Base-by-base conservation (phyloP, 2,329 filamentous ascomycete genomes). In the Penicillium janthinellum region DNA sequence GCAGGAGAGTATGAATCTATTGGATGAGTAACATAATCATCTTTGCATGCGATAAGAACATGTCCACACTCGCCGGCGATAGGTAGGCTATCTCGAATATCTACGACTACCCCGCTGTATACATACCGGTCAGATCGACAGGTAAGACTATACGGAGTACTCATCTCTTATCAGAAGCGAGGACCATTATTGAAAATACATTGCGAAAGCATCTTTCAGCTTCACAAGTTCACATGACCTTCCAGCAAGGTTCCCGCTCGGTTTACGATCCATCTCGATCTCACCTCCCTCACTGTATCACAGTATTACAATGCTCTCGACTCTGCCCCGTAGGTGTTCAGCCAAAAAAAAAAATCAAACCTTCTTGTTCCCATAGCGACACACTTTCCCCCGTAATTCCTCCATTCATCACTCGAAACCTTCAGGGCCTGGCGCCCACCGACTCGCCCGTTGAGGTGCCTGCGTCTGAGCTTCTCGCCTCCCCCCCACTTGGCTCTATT, bases 401-500 rank as follows among this genome's bases (percentile, higher is more conserved):
- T 25, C 49, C 17, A 39, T 28, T 35, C 20, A 38, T 25, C 20
- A 20, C 35, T 12, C 5, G 28, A 28, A 63, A 59, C 60, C 60
- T 64, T 64, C 60, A 62, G 57, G 59, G 54, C 59, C 59, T 59
- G 56, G 54, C 25, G 55, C 50, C 51, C 58, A 61, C 61, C 61
- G 56, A 63, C 62, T 62, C 53, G 62, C 51, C 54, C 59, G 37
- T 59, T 57, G n/a, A 48, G 47, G 28, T 64, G 59, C 60, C 59
- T 64, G 58, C 60, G 45, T 61, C 52, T 56, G 31, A 35, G 48
- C 47, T 50, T 34, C 47, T 50, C 42, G 42, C 44, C 47, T 35
- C 28, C 45, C 28, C 45, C 45, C 25, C 25, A 31, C 44, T 35
- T 48, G 42, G 22, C 12, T 14, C 45, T 34, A 17, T 11, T 34